Conservation (phyloP, 192 early-diverging fungal genomes). For the Paraglomus occultum region DNA sequence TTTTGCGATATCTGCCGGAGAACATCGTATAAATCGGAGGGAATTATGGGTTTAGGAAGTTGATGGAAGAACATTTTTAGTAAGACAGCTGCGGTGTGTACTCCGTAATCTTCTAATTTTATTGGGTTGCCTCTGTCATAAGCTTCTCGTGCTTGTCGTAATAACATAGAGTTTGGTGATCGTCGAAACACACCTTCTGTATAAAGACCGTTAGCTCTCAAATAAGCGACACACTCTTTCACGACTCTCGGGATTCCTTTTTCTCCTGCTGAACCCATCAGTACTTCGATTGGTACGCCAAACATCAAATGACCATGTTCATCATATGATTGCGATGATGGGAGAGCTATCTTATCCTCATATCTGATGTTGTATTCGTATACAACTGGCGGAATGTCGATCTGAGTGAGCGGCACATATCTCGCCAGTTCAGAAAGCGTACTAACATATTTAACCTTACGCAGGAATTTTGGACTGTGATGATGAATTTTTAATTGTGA, state of each 20-base stretch:
- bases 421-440: slow-evolving; percentile 65
- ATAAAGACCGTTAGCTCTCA: slow-evolving; percentile 68
- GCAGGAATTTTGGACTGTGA: slow-evolving; percentile 83
- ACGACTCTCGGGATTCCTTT: slow-evolving; percentile 75
- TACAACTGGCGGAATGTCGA: slow-evolving; percentile 73
- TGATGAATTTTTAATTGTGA: slow-evolving; percentile 9
- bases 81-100: slow-evolving; percentile 78
- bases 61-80: slow-evolving; percentile 85
- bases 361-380: slow-evolving; percentile 46
- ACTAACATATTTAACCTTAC: slow-evolving; percentile 80
- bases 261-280: slow-evolving; percentile 76
- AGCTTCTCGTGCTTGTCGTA: slow-evolving; percentile 62
- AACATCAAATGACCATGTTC: slow-evolving; percentile 55
- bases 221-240: slow-evolving; percentile 66
- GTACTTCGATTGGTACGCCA: slow-evolving; percentile 68
- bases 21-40: slow-evolving; percentile 57
- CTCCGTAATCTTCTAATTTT: slow-evolving; percentile 61
- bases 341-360: slow-evolving; percentile 44
- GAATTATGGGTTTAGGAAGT: slow-evolving; percentile 74
- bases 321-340: slow-evolving; percentile 27
- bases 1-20: slow-evolving; percentile 32
- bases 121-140: slow-evolving; percentile 59
- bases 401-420: slow-evolving; percentile 68
- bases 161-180: slow-evolving; percentile 69
- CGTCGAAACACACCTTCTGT: slow-evolving; percentile 84